These are phyloP conservation scores for Ceratocystis lukuohia DNA, from an alignment of 2,329 filamentous ascomycete genomes.

Conservation along the genomic window DNA sequence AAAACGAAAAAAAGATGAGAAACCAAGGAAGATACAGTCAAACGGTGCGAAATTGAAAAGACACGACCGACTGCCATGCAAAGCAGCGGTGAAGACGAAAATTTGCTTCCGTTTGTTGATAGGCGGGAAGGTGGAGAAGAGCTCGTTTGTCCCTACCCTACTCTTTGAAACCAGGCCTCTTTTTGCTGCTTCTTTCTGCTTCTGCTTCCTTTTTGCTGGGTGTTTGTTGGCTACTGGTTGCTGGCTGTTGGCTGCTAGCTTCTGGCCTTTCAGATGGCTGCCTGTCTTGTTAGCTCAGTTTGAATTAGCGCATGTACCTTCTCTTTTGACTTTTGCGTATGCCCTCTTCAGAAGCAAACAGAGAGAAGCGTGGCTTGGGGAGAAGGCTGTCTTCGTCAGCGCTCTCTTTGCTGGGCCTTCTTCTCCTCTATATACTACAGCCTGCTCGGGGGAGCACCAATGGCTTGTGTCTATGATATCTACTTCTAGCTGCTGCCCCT, in stretches of 20 bases:
- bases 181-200: background rate
- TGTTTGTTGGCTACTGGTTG: no score
- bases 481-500: background rate
- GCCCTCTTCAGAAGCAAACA: background rate
- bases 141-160: background rate
- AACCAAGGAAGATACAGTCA: background rate
- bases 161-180: background rate
- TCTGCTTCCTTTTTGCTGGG: background rate
- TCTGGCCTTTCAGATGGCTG: no score
- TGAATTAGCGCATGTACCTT: no score
- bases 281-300: no score
- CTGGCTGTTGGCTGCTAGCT: no score
- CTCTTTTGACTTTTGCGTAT: no score
- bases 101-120: background rate
- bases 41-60: background rate
- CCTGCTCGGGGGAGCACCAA: no score
- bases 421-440: background rate
- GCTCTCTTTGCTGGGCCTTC: background rate
- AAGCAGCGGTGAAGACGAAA: slow-evolving; percentile 4
- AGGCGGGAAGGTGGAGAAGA: no score
- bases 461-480: background rate
- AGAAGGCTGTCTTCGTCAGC: no score
- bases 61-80: no score
- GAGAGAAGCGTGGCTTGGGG: background rate
- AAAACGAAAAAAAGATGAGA: background rate